Base-by-base conservation (phyloP, 768 basidiomycete species). In the Cyclocybe cylindracea region DNA sequence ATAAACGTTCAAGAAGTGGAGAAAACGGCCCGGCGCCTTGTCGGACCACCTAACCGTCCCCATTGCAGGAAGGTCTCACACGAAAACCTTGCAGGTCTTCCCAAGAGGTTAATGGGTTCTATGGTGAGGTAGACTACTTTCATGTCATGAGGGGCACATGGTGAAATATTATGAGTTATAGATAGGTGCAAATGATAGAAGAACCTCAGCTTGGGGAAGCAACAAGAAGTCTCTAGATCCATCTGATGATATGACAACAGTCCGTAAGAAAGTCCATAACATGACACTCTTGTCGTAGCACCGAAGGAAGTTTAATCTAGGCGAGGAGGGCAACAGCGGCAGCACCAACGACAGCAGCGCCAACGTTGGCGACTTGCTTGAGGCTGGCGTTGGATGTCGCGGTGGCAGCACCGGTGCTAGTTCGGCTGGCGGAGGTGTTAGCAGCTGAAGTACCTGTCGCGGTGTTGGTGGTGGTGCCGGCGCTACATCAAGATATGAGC, bases 341-440 rank as follows among this genome's bases (percentile, higher is more conserved):
- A 39, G 58, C 64, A 34, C 58, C 63, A 50, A 63, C 29, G 43
- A 59, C 63, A 41, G 56, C 64, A 33, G 57, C 53, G 31, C 57
- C 63, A 37, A 60, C 55, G 10, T 55, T 42, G 34, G 63, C 62
- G 38, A 39, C 47, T 14, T 56, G 55, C 32, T 55, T 60, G 51
- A 54, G 45, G n/a, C 57, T 42, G 46, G 56, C 58, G 14, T 39
- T 59, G 24, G 55, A 31, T 5, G 50, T 44, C 8, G 48, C 13
- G 32, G 44, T 48, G 39, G 51, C 11, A 37, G 42, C 29, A 16
- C 53, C 14, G 35, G 54, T 39, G 24, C n/a, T 31, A 34, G 54
- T 46, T 24, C 35, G 18, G 19, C 34, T 13, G 44, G 50, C 10
- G 40, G 46, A 29, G 31, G 48, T 46, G 13, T 31, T 32, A n/a